Percentiles rank a stretch among this genome's conserved stretches.
Evolutionary conservation across 192 early-diverging fungal species (phyloP).

Genomic region (Phycomyces nitens): DNA sequence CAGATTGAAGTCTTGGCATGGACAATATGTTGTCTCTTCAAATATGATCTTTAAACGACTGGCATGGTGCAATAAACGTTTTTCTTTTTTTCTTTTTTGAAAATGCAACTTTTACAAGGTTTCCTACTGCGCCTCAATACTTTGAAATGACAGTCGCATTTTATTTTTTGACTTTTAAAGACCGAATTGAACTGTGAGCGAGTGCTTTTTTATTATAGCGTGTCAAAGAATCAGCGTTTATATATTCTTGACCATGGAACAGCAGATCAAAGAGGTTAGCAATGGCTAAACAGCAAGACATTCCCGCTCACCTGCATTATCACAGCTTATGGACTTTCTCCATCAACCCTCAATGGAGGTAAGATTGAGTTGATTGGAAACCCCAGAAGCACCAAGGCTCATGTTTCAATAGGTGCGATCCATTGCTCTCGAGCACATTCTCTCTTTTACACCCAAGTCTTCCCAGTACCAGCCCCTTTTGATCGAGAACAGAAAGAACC

Average conservation of each 20-base stretch:
- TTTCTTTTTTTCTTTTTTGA: no score
- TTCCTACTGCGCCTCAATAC: no score
- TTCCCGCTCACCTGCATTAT: background rate
- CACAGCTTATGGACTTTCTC: constrained; percentile 69
- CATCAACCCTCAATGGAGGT: constrained; percentile 72
- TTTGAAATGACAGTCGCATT: no score
- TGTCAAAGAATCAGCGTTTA: no score
- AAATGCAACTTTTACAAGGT: no score
- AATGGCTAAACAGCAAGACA: background rate
- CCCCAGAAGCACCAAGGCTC: background rate
- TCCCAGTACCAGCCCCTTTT: constrained; percentile 61
- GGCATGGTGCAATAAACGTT: no score
- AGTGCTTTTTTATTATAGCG: no score
- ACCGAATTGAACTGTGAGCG: no score
- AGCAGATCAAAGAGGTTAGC: background rate
- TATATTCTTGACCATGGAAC: background rate
- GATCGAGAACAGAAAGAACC: constrained; percentile 53
- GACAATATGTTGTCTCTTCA: no score
- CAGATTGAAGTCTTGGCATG: no score
- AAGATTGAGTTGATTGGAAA: background rate
- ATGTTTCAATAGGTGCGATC: constrained; percentile 57
- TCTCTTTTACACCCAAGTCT: constrained; percentile 58
- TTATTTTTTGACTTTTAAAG: no score
- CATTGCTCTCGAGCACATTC: constrained; percentile 74
- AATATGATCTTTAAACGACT: no score